phyloP scores from a whole-genome alignment of 176 grass and related monocot species.

The Aegilops longissima region DNA sequence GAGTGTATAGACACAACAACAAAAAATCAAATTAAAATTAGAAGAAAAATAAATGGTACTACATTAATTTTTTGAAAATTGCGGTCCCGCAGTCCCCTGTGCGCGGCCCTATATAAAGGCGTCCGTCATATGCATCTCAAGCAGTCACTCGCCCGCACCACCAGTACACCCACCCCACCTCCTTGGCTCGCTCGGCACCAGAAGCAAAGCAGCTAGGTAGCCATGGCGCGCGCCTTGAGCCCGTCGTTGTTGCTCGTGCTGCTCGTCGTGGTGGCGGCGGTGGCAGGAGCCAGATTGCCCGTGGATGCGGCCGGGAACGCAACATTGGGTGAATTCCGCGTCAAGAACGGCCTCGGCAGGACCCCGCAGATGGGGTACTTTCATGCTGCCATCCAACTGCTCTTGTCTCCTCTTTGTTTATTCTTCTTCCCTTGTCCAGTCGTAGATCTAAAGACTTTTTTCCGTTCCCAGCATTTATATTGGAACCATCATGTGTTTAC shows the following conservation, averaged over 20 bases:
- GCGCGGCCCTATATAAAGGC: constrained; percentile 18
- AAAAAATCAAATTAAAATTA: background rate
- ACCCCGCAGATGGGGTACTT: constrained; percentile 86
- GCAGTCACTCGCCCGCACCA: background rate
- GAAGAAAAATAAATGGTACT: background rate
- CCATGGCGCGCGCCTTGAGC: constrained; percentile 33
- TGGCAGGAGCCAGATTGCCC: background rate
- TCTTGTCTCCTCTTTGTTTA: background rate
- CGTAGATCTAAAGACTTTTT: no score
- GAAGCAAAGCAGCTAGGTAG: background rate
- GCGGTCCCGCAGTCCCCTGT: background rate
- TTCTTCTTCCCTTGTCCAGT: background rate
- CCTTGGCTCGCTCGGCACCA: background rate
- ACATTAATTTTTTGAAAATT: background rate
- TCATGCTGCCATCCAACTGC: background rate
- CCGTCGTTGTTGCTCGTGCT: constrained; percentile 15
- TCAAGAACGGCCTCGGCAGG: constrained; percentile 65
- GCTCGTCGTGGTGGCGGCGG: background rate
- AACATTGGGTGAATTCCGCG: constrained; percentile 31
- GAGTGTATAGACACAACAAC: no score
- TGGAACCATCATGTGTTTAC: no score
- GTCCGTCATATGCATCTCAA: background rate
- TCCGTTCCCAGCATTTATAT: no score
- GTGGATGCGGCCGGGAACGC: constrained; percentile 19
- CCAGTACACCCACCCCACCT: background rate